These are phyloP conservation scores for Penicillium psychrosexuale DNA, from an alignment of 2,329 filamentous ascomycete species.

Conservation along the genomic window DNA sequence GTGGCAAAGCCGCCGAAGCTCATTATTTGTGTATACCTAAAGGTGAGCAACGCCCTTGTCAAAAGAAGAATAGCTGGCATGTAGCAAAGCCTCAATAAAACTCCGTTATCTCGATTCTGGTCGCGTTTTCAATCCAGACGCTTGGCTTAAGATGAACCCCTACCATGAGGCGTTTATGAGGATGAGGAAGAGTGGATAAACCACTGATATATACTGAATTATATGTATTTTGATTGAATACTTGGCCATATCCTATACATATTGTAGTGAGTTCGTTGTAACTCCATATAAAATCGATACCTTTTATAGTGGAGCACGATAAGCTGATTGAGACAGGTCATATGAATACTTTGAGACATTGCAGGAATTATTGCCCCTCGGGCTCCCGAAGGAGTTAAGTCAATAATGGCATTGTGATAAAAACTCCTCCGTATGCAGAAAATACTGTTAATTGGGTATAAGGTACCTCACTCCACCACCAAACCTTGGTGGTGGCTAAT, in stretches of 20 bases:
- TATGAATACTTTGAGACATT: background rate
- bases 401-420: background rate
- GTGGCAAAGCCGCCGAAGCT: background rate
- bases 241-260: background rate
- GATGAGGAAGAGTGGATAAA: background rate
- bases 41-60: background rate
- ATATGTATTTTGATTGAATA: background rate
- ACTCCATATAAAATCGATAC: background rate
- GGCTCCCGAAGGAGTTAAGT: slow-evolving; percentile 1
- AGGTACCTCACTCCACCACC: slow-evolving; percentile 13
- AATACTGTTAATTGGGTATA: background rate
- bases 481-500: slow-evolving; percentile 13
- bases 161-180: background rate
- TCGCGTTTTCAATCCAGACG: background rate
- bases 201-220: background rate
- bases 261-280: background rate
- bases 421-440: background rate
- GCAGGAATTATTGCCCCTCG: background rate
- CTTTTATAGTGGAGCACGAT: background rate
- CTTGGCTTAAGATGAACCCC: background rate
- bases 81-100: background rate
- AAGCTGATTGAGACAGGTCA: background rate
- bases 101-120: background rate
- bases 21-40: background rate
- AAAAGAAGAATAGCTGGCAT: background rate